Evolutionary conservation across 1,139 yeast species (phyloP).

Genomic region (Saccharomyces hybrid): DNA sequence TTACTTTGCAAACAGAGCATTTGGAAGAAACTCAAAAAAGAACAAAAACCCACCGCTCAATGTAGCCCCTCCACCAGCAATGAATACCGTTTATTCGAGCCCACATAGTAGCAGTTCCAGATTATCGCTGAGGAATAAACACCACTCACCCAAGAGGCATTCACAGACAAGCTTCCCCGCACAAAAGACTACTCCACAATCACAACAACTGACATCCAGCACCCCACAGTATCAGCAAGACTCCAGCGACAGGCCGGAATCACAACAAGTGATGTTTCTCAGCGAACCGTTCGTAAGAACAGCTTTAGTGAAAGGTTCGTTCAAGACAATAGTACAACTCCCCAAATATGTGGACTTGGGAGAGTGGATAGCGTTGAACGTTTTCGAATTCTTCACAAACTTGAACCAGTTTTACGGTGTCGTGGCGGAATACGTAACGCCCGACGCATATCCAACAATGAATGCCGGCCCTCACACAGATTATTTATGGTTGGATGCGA

Average conservation of each 20-base stretch:
- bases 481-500: slow-evolving; percentile 82
- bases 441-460: slow-evolving; percentile 88
- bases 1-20: slow-evolving; percentile 26
- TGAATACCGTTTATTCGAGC: slow-evolving; percentile 24
- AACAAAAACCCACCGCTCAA: slow-evolving; percentile 23
- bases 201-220: slow-evolving; percentile 7
- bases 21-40: slow-evolving; percentile 37
- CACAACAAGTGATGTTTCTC: slow-evolving; percentile 43
- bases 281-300: slow-evolving; percentile 93
- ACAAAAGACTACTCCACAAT: slow-evolving; percentile 8
- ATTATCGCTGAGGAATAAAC: slow-evolving; percentile 33
- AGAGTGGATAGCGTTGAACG: slow-evolving; percentile 92
- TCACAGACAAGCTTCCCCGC: slow-evolving; percentile 10
- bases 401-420: slow-evolving; percentile 83
- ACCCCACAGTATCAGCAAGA: slow-evolving; percentile 11
- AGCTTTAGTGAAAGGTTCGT: slow-evolving; percentile 94
- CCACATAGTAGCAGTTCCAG: slow-evolving; percentile 34
- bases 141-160: slow-evolving; percentile 28
- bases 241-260: slow-evolving; percentile 40
- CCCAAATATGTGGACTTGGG: slow-evolving; percentile 92
- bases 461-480: slow-evolving; percentile 90
- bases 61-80: slow-evolving; percentile 11
- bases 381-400: slow-evolving; percentile 82
- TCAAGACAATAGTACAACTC: slow-evolving; percentile 86
- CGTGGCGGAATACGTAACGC: slow-evolving; percentile 79